A percentile compares a stretch with the other conserved stretches of the same genome.
Evolutionary conservation across 345 rosid species (phyloP).

Genomic region (Camelina laxa): DNA sequence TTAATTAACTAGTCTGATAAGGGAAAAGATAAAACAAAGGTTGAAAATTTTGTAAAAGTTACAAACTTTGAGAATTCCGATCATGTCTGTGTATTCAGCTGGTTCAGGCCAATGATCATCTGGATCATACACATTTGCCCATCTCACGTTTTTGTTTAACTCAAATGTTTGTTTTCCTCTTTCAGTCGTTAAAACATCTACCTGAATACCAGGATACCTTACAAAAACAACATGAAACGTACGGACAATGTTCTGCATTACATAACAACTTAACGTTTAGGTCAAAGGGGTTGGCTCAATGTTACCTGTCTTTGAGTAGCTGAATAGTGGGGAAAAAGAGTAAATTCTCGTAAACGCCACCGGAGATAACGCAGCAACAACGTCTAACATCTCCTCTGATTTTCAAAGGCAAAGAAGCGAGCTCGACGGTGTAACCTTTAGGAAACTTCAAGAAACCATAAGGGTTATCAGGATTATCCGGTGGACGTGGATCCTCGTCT

Average conservation of each 20-base stretch:
- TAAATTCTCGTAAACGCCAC: constrained; percentile 91
- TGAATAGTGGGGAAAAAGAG: constrained; percentile 87
- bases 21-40: neutral
- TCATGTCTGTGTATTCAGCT: constrained; percentile 78
- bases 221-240: neutral
- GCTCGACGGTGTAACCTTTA: constrained; percentile 72
- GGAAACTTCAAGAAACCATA: constrained; percentile 95
- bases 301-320: constrained; percentile 80
- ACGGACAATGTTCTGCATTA: constrained; percentile 6
- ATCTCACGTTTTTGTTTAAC: constrained; percentile 92
- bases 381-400: constrained; percentile 93
- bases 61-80: constrained; percentile 81
- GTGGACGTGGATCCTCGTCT: constrained; percentile 85
- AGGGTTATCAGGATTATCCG: constrained; percentile 77
- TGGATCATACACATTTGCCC: constrained; percentile 86
- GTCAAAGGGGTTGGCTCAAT: neutral
- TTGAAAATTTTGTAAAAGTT: neutral
- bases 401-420: constrained; percentile 77
- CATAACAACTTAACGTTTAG: neutral
- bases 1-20: neutral
- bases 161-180: constrained; percentile 95
- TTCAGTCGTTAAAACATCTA: constrained; percentile 69
- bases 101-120: constrained; percentile 92
- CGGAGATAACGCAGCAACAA: constrained; percentile 82
- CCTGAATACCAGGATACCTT: constrained; percentile 90